Conservation (phyloP, 2,329 filamentous ascomycete species). For the Fusarium agapanthi region DNA sequence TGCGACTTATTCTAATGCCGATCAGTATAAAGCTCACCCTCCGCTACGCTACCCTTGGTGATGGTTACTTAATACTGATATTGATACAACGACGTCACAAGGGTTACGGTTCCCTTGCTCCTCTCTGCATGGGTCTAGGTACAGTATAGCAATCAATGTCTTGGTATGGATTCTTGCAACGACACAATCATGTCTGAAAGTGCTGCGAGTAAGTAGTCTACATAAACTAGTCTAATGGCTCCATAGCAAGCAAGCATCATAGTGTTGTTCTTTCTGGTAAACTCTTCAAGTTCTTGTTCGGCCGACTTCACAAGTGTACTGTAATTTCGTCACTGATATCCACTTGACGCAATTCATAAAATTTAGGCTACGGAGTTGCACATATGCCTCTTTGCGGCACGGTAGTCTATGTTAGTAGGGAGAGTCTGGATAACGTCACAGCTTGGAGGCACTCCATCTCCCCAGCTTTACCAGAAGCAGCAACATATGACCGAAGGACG, state of each 20-base stretch:
- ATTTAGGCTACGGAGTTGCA: not conserved
- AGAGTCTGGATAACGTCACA: slow-evolving; percentile 28
- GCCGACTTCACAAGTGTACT: not conserved
- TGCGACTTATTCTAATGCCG: not conserved
- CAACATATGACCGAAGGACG: not conserved
- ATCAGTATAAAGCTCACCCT: slow-evolving; percentile 16
- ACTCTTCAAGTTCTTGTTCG: not conserved
- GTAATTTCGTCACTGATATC: slow-evolving; percentile 3
- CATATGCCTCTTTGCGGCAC: slow-evolving; percentile 9
- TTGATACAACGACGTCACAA: not conserved
- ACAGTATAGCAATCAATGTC: not conserved
- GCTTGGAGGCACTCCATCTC: not conserved
- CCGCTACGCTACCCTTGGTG: not conserved
- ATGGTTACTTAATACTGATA: not conserved
- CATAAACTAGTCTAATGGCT: not conserved
- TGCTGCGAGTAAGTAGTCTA: not conserved
- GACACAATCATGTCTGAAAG: not conserved
- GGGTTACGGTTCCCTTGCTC: not conserved
- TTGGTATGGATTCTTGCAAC: not conserved
- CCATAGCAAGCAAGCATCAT: not conserved
- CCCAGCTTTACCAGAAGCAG: slow-evolving; percentile 14
- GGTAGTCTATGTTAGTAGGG: not conserved
- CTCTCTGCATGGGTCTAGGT: not conserved
- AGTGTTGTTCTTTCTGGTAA: not conserved
- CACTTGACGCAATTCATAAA: slow-evolving; percentile 24